Base-by-base conservation (phyloP, 2,329 filamentous ascomycete species). In the Xylariales sp. region DNA sequence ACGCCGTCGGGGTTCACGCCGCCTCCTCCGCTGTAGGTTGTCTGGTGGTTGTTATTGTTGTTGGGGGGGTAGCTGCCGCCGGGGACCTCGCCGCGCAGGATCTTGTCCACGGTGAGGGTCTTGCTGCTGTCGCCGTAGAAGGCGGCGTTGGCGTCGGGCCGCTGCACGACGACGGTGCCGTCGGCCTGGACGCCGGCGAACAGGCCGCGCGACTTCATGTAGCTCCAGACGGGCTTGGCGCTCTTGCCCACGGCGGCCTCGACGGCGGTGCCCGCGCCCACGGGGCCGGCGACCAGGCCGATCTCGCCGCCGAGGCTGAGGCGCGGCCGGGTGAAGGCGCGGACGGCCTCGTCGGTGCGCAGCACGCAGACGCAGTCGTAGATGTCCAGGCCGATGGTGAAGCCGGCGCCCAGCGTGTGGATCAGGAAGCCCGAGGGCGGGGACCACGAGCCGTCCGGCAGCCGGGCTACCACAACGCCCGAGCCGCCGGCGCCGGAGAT, bases 301-400 rank as follows among this genome's bases (percentile, higher is more conserved):
- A 94, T 67, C 54, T 93, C 87, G 24, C 83, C 83, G 4, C 88
- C 88, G 1, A 95, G 63, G 1, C 85, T 90, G 46, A 86, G 81
- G 12, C 88, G 76, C 2, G 86, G 72, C 41, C 78, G 79, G 42
- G 83, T 85, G 59, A 94, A 94, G 0, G 85, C 84, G 13, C 84
- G 77, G 29, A 94, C 67, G 0, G 88, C 88, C 48, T 85, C 75
- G 29, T 76, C 71, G 4, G 77, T 85, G 63, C 94, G 94, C 60
- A 95, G 89, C 24, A 94, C 84, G 17, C 89, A 79, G 3, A 95
- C 86, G 50, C 86, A 93, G 58, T 94, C 88, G 64, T 93, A 94
- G 19, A 94, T 88, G 58, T 94, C 88, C 11, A 91, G 75, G 11
- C 88, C 88, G 1, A 86, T 77, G 42, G 91, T 72, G 55, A 94